phyloP scores from a whole-genome alignment of 148 eudicot species.

The Rhododendron ovatum region DNA sequence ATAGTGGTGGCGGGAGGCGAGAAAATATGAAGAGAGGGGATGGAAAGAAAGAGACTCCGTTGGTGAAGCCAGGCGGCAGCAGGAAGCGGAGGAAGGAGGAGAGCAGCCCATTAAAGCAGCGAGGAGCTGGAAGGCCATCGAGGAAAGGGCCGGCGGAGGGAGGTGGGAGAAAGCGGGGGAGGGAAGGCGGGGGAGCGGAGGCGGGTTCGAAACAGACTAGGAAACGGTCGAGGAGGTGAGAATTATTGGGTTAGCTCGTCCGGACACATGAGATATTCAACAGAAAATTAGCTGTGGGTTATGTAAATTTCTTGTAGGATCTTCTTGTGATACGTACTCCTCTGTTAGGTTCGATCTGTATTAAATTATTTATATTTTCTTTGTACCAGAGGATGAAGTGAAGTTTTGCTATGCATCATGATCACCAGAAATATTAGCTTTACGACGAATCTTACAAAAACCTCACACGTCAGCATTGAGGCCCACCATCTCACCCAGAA shows the following conservation, averaged over 20 bases:
- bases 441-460: too few relatives aligned
- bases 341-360: background rate
- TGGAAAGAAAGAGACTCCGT: constrained; percentile 17
- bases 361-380: background rate
- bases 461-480: too few relatives aligned
- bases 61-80: background rate
- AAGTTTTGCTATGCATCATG: background rate
- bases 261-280: background rate
- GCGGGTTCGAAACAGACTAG: constrained; percentile 21
- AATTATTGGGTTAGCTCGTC: background rate
- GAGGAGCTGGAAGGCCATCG: constrained; percentile 26
- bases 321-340: background rate
- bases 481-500: too few relatives aligned
- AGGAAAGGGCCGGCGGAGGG: constrained; percentile 20
- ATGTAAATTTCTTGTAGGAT: background rate
- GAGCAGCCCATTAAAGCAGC: constrained; percentile 20
- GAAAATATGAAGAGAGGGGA: constrained; percentile 14
- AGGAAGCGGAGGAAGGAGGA: constrained; percentile 26
- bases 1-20: background rate
- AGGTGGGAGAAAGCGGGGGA: constrained; percentile 17
- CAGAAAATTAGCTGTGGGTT: background rate
- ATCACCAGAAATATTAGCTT: too few relatives aligned
- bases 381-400: background rate
- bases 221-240: constrained; percentile 31
- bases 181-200: constrained; percentile 16